Evolutionary conservation across 768 basidiomycete genomes (phyloP), one percentile per base, ranked within the genome.

Genomic region (Amanita pseudoporphyria): DNA sequence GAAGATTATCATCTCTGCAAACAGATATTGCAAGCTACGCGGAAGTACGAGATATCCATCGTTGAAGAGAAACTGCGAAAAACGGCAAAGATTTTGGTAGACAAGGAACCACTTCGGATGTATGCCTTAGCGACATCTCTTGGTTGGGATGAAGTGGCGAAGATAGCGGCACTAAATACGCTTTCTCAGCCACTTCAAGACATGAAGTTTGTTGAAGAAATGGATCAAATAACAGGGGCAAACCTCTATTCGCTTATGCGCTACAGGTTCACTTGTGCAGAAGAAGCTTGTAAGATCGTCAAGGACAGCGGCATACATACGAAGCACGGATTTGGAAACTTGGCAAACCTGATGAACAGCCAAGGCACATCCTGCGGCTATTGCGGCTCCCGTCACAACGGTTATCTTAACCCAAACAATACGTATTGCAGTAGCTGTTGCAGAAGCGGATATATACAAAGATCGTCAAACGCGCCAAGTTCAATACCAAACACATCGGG

Each of bases 31-130:
- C 22, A 21, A 14, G 51, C 44, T 41, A 22, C 43, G 6, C 31
- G 24, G 30, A 52, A 52, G 28, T 52, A 45, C 36, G 13, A 32
- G 19, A 52, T 52, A 33, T 22, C 30, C 5, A 35, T 13, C 24
- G 16, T 45, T 24, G 51, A 38, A 30, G 10, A 33, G 18, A 45
- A 33, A 24, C 18, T 52, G 18, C 18, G 26, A 18, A 52, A 39
- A 36, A 24, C 10, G 10, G 33, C 30, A 13, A 16, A 16, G 16
- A 13, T 35, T 7, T 42, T 52, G 26, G 32, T 38, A n/a, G 19
- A 2, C 18, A 40, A 24, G 13, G 43, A 52, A 31, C 51, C 51
- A 9, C 51, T 52, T 18, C 44, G 51, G 14, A 32, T 41, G 36
- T 52, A 38, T 22, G 42, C 19, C 5, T 22, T 52, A 13, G 32